Conservation (phyloP, 768 basidiomycete genomes). For the Hemileccinum impolitum region DNA sequence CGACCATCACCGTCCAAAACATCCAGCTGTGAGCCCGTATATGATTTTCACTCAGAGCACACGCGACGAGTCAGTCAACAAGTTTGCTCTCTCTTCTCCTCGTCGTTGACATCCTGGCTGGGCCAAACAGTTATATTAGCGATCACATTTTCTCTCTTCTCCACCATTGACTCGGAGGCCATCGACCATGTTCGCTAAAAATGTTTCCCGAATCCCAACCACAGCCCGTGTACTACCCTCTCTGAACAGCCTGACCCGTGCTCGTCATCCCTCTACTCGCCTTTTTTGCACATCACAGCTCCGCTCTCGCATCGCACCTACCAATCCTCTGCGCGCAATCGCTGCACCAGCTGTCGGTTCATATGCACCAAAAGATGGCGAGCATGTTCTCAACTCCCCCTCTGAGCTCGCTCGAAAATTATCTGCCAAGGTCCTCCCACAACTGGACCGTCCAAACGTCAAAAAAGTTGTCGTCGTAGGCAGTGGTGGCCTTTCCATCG, state of each 20-base stretch:
- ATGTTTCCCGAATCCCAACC: conserved; percentile 10
- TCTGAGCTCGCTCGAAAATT: conserved; percentile 92
- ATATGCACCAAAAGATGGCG: conserved; percentile 57
- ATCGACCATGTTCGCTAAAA: conserved; percentile 10
- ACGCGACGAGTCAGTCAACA: conserved; percentile 32
- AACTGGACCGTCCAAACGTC: conserved; percentile 86
- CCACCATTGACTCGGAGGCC: conserved; percentile 8
- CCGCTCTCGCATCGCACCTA: conserved; percentile 40
- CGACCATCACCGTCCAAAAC: no score
- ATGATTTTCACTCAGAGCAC: conserved; percentile 34
- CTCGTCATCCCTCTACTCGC: conserved; percentile 33
- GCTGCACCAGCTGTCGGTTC: conserved; percentile 75
- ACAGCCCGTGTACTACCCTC: conserved; percentile 11
- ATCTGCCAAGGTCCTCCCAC: conserved; percentile 91
- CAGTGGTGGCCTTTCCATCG: conserved; percentile 92
- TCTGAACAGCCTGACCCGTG: conserved; percentile 15
- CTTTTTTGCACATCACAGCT: conserved; percentile 49
- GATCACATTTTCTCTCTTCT: conserved; percentile 30
- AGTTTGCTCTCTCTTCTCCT: not conserved
- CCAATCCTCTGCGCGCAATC: conserved; percentile 57
- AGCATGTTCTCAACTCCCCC: conserved; percentile 86
- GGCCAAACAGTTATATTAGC: conserved; percentile 25
- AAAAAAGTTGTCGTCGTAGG: conserved; percentile 96
- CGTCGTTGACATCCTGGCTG: conserved; percentile 7
- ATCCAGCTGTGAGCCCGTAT: conserved; percentile 17